Evolutionary conservation across 2,329 filamentous ascomycete species (phyloP).

Genomic region (Aureobasidium sp.): DNA sequence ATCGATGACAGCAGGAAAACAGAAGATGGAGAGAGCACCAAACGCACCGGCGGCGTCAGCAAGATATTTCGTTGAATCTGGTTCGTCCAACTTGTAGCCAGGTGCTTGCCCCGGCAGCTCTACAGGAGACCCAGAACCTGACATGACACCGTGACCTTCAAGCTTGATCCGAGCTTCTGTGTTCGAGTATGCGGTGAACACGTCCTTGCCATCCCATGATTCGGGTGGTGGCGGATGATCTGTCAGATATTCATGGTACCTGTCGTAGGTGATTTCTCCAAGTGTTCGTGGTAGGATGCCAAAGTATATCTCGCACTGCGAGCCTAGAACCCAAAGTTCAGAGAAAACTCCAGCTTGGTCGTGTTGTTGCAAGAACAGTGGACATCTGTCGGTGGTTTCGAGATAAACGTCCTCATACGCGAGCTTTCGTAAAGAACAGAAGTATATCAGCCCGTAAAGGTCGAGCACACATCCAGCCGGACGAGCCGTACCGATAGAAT

Average conservation of each 20-base stretch:
- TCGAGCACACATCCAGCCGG: slow-evolving; percentile 28
- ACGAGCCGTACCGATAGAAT: neutral
- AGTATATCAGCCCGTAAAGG: slow-evolving; percentile 48
- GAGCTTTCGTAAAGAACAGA: slow-evolving; percentile 47
- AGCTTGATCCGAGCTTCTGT: slow-evolving; percentile 20
- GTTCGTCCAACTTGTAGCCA: slow-evolving; percentile 13
- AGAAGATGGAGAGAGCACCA: slow-evolving; percentile 41
- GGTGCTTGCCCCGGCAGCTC: slow-evolving; percentile 12
- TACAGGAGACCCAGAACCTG: slow-evolving; percentile 12
- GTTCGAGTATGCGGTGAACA: slow-evolving; percentile 16
- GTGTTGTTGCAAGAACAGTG: slow-evolving; percentile 50
- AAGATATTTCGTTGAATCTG: slow-evolving; percentile 3
- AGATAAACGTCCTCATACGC: slow-evolving; percentile 56
- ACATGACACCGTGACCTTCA: slow-evolving; percentile 12
- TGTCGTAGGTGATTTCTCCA: slow-evolving; percentile 14
- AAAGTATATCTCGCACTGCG: slow-evolving; percentile 55
- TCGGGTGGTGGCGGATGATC: slow-evolving; percentile 14
- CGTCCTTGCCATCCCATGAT: slow-evolving; percentile 15
- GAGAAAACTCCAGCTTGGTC: slow-evolving; percentile 58
- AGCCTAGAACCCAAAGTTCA: slow-evolving; percentile 55
- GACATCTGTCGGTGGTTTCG: slow-evolving; percentile 54
- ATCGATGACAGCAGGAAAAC: slow-evolving; percentile 54
- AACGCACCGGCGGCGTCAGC: slow-evolving; percentile 3
- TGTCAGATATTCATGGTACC: slow-evolving; percentile 11
- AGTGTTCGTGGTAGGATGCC: slow-evolving; percentile 34